These are phyloP conservation scores for Ascodesmis nigricans DNA, from an alignment of 495 filamentous ascomycete species.

Conservation along the genomic window DNA sequence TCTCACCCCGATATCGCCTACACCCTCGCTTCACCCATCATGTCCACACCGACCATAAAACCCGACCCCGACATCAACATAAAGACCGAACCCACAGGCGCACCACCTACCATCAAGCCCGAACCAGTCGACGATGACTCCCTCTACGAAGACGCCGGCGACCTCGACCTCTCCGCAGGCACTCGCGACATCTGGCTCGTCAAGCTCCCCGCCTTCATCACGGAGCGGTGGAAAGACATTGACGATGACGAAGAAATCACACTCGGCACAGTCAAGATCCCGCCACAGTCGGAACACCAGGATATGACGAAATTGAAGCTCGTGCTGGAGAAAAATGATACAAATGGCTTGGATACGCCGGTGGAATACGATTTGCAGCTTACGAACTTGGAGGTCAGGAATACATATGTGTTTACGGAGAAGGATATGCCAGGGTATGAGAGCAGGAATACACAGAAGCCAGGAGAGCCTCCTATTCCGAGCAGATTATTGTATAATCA, in stretches of 20 bases:
- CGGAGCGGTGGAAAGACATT: conserved; percentile 21
- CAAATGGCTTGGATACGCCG: conserved; percentile 33
- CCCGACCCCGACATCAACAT: too few relatives aligned
- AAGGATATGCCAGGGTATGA: conserved; percentile 69
- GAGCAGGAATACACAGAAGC: conserved; percentile 26
- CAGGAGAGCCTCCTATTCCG: conserved; percentile 26
- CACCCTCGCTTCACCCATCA: too few relatives aligned
- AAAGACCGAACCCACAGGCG: too few relatives aligned
- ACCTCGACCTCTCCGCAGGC: conserved; percentile 16
- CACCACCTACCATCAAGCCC: too few relatives aligned
- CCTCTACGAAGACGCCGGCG: conserved; percentile 19
- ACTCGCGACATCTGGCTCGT: conserved; percentile 18
- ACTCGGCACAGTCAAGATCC: conserved; percentile 17
- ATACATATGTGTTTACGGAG: conserved; percentile 78
- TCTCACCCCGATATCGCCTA: too few relatives aligned
- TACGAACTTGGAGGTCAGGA: conserved; percentile 38
- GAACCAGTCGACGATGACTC: conserved; percentile 17
- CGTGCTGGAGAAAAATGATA: conserved; percentile 14
- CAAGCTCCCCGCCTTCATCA: conserved; percentile 18
- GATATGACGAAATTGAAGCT: conserved; percentile 12
- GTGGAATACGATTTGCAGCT: conserved; percentile 64
- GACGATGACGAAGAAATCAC: conserved; percentile 22
- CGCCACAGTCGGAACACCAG: too few relatives aligned
- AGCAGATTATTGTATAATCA: conserved; percentile 24
- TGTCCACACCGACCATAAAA: too few relatives aligned